Evolutionary conservation across 768 basidiomycete genomes (phyloP), one percentile per base, ranked within the genome.

Genomic region (Pisolithus orientalis): DNA sequence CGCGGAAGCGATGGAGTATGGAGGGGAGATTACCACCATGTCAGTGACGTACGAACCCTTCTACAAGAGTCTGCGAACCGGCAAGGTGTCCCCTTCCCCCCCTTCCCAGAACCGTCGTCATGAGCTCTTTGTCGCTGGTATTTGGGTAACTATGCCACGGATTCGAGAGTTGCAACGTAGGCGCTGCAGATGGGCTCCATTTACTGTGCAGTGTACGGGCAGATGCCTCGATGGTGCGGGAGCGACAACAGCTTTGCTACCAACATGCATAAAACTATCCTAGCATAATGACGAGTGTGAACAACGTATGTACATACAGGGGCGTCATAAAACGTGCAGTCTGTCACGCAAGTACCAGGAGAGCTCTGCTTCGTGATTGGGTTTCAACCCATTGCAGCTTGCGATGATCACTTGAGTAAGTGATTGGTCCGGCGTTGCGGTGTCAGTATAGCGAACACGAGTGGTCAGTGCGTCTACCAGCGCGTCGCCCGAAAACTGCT

Each of bases 401-500:
- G 61, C 56, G 31, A 68, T 60, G 39, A 66, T 37, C 14, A 68
- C 64, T 6, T 57, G 57, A 0, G 50, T 7, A 37, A 68, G 55
- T 11, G 66, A 70, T 39, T 68, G 59, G 29, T 60, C 53, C 10
- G 68, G 66, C 1, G 64, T 63, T 14, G 55, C 50, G 11, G 24
- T 47, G 54, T 75, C 74, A 2, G 74, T 71, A 47, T 65, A 74
- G 11, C 50, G 56, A 6, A 77, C 75, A 6, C 87, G 80, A 44
- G 71, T 66, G 28, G 69, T 57, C 50, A 90, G 58, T 5, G 77
- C 74, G 11, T 73, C 72, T 14, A 85, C 76, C 43, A 89, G 62
- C 0, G 77, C 79, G 16, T 74, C 71, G 6, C 87, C 87, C 0
- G 75, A 73, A 49, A 90, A 64, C 55, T 80, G 71, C 54, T 84